A percentile compares a stretch with the other conserved stretches of the same genome.
phyloP scores from a whole-genome alignment of 805 yeast genomes.

The Metschnikowia orientalis region DNA sequence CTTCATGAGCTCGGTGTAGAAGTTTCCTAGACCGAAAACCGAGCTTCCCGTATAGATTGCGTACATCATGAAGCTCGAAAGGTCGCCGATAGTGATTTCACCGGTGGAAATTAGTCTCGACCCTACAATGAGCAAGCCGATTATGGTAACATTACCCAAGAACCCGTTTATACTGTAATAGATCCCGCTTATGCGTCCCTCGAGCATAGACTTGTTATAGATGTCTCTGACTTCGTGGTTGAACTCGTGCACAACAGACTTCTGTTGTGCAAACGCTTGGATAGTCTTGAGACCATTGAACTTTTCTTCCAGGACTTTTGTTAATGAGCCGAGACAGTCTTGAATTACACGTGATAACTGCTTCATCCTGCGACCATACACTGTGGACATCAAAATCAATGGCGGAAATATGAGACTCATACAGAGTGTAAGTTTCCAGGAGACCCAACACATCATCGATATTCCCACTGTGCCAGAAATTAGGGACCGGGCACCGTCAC shows the following conservation, averaged over 20 bases:
- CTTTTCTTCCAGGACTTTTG: slow-evolving; percentile 90
- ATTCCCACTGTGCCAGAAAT: slow-evolving; percentile 83
- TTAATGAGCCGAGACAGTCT: slow-evolving; percentile 76
- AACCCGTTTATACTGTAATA: slow-evolving; percentile 79
- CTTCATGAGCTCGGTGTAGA: slow-evolving; percentile 92
- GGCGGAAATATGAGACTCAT: slow-evolving; percentile 84
- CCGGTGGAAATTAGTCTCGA: slow-evolving; percentile 77
- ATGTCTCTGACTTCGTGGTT: slow-evolving; percentile 63
- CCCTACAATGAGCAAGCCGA: slow-evolving; percentile 77
- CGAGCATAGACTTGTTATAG: slow-evolving; percentile 67
- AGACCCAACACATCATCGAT: slow-evolving; percentile 86
- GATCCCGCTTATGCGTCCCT: slow-evolving; percentile 72
- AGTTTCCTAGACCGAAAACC: slow-evolving; percentile 83
- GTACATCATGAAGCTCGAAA: slow-evolving; percentile 91
- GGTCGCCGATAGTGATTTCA: slow-evolving; percentile 76
- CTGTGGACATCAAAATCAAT: slow-evolving; percentile 67
- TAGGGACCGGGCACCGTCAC: slow-evolving; percentile 85
- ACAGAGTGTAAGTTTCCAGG: slow-evolving; percentile 75
- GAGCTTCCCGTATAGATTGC: slow-evolving; percentile 93
- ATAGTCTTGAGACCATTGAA: slow-evolving; percentile 80
- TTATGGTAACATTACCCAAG: slow-evolving; percentile 73
- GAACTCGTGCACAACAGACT: slow-evolving; percentile 68
- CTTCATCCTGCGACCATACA: slow-evolving; percentile 79
- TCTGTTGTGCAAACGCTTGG: slow-evolving; percentile 86
- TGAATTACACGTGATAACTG: slow-evolving; percentile 72